These are phyloP conservation scores for Solanum corneliomulleri DNA, from an alignment of 257 asterid genomes.

Conservation along the genomic window DNA sequence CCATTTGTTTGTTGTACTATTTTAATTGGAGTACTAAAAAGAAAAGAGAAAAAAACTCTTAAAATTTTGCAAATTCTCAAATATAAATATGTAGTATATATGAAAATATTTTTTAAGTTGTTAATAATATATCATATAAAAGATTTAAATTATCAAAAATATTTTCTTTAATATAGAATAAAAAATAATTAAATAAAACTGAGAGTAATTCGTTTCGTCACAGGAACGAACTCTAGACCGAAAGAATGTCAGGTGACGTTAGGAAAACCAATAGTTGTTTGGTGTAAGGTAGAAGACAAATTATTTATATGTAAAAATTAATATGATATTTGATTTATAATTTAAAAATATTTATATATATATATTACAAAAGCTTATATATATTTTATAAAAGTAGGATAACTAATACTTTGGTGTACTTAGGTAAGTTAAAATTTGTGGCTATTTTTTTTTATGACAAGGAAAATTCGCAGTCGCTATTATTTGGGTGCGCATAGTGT, in stretches of 20 bases:
- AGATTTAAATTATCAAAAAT: neutral
- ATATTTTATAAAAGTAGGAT: too few relatives aligned
- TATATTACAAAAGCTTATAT: too few relatives aligned
- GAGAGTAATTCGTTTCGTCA: neutral
- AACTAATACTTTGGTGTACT: neutral
- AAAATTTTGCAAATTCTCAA: neutral
- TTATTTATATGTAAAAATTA: too few relatives aligned
- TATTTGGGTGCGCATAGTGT: rapidly evolving
- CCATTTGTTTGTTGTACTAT: neutral
- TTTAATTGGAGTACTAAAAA: too few relatives aligned
- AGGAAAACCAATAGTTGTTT: neutral
- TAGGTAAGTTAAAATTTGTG: neutral
- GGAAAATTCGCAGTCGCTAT: rapidly evolving
- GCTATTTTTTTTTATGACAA: neutral
- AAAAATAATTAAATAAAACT: too few relatives aligned
- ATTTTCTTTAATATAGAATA: too few relatives aligned
- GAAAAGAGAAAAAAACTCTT: too few relatives aligned
- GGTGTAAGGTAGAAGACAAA: neutral
- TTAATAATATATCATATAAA: neutral
- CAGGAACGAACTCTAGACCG: neutral
- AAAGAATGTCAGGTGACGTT: neutral
- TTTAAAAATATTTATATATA: too few relatives aligned
- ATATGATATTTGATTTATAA: too few relatives aligned
- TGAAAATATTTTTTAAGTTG: too few relatives aligned
- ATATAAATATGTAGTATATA: neutral